A percentile compares a stretch with the other conserved stretches of the same genome.
phyloP scores from a whole-genome alignment of 2,329 filamentous ascomycete species.

The Hymenoscyphus occultus region DNA sequence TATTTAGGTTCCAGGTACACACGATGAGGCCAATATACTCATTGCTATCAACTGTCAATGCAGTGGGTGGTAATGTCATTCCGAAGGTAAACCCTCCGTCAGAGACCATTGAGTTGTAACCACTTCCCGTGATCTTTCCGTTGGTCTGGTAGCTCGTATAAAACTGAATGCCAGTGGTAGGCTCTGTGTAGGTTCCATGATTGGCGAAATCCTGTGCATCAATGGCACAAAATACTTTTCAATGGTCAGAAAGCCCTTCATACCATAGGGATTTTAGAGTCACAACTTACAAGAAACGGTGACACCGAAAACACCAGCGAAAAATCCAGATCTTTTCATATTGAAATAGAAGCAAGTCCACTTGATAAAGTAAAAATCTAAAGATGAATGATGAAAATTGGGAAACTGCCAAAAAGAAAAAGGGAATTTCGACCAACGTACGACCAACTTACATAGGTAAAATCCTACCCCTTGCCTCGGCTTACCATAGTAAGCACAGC shows the following conservation, averaged over 20 bases:
- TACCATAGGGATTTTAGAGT: background rate
- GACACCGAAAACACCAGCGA: conserved; percentile 25
- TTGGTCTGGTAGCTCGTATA: conserved; percentile 47
- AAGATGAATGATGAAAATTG: background rate
- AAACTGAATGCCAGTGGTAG: conserved; percentile 52
- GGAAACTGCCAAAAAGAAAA: background rate
- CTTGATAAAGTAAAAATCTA: background rate
- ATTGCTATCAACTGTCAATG: conserved; percentile 44
- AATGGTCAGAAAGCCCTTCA: conserved; percentile 11
- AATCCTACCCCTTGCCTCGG: background rate
- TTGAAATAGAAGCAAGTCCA: background rate
- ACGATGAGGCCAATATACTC: conserved; percentile 62
- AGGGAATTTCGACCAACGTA: background rate
- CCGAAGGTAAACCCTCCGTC: conserved; percentile 51
- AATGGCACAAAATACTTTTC: conserved; percentile 23
- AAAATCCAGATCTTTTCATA: conserved; percentile 29
- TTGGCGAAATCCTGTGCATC: conserved; percentile 32
- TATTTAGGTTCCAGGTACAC: conserved; percentile 22
- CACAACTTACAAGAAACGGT: conserved; percentile 26
- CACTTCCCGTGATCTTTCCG: conserved; percentile 37
- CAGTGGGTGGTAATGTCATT: conserved; percentile 50
- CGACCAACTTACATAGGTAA: background rate
- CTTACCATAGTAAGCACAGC: background rate
- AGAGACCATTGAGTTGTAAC: conserved; percentile 30
- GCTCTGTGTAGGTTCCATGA: conserved; percentile 41